Evolutionary conservation across 768 basidiomycete genomes (phyloP).

Genomic region (Rhizopogon vesiculosus): DNA sequence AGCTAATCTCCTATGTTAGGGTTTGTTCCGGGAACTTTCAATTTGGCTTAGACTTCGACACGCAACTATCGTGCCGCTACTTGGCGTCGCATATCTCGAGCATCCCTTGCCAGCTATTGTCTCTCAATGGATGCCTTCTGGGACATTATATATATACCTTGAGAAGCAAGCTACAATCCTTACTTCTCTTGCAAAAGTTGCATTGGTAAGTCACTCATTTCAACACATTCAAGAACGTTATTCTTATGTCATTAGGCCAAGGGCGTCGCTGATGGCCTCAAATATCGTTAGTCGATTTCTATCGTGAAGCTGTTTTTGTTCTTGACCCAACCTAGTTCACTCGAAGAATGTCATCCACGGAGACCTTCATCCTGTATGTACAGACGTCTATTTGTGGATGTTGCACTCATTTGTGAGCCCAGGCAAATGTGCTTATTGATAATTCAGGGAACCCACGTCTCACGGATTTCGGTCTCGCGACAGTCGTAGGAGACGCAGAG

Average conservation of each 20-base stretch:
- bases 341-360: slow-evolving; percentile 9
- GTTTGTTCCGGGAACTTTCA: slow-evolving; percentile 12
- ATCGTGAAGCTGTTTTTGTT: background rate
- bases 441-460: slow-evolving; percentile 28
- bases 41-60: slow-evolving; percentile 14
- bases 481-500: slow-evolving; percentile 28
- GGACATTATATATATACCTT: background rate
- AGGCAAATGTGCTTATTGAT: slow-evolving; percentile 16
- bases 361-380: slow-evolving; percentile 9
- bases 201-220: background rate
- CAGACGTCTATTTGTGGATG: background rate
- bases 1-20: background rate
- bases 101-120: background rate
- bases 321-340: too few species aligned
- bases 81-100: slow-evolving; percentile 5
- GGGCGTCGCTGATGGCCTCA: slow-evolving; percentile 9
- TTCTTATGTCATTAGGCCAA: slow-evolving; percentile 1
- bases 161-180: too few species aligned
- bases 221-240: too few species aligned
- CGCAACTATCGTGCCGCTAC: slow-evolving; percentile 14
- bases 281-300: slow-evolving; percentile 4
- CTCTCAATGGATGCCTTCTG: background rate
- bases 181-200: too few species aligned
- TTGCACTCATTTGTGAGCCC: background rate
- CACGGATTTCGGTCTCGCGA: slow-evolving; percentile 42